phyloP scores from a whole-genome alignment of 148 eudicot species.

The Pouteria glomerata region DNA sequence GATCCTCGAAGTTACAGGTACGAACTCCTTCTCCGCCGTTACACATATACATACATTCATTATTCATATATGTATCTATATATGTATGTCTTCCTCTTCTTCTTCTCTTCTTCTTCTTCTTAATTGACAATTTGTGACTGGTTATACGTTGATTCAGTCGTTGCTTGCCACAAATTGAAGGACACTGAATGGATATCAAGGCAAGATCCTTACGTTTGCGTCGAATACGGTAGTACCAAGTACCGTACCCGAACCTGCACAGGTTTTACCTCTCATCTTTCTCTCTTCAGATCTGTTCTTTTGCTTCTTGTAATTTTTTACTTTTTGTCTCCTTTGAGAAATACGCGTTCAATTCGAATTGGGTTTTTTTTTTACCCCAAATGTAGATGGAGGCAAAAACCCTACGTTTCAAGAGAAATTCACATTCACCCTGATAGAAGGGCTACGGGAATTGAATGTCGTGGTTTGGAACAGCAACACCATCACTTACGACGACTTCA shows the following conservation, averaged over 20 bases:
- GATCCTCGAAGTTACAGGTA: no score
- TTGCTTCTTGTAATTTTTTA: background rate
- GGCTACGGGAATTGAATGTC: constrained; percentile 63
- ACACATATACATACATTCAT: no score
- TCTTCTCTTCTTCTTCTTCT: background rate
- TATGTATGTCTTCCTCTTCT: no score
- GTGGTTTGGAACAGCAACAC: constrained; percentile 92
- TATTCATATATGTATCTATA: no score
- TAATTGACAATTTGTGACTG: background rate
- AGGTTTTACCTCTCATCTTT: constrained; percentile 29
- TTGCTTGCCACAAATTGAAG: constrained; percentile 63
- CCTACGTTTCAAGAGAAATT: constrained; percentile 96
- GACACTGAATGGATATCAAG: constrained; percentile 91
- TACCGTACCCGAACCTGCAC: constrained; percentile 75
- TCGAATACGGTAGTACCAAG: constrained; percentile 68
- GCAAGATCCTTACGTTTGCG: constrained; percentile 78
- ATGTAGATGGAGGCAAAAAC: constrained; percentile 78
- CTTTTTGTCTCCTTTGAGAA: background rate
- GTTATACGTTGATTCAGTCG: constrained; percentile 37
- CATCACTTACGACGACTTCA: constrained; percentile 63
- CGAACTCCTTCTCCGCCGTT: no score
- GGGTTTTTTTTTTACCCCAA: background rate
- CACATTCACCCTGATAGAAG: constrained; percentile 66
- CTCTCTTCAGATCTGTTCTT: background rate
- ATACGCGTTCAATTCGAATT: background rate